phyloP scores from a whole-genome alignment of 805 yeast genomes.

The Saccharomyces eubayanus region DNA sequence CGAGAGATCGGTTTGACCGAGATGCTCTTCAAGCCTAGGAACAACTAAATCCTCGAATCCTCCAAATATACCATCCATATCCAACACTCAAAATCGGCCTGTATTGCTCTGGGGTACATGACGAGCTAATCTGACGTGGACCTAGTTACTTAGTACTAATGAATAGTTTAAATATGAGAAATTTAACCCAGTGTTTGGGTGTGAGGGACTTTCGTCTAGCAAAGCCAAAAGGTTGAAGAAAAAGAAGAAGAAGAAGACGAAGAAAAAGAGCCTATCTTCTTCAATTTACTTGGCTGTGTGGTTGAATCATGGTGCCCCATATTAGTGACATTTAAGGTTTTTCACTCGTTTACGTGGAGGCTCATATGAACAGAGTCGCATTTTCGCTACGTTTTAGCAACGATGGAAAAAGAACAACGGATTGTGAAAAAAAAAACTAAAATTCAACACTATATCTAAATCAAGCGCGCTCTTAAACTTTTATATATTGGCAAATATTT shows the following conservation, averaged over 20 bases:
- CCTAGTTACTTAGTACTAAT: background rate
- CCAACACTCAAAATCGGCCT: background rate
- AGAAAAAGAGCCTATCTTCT: background rate
- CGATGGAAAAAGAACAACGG: background rate
- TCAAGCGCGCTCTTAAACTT: background rate
- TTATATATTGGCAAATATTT: background rate
- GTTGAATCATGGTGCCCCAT: background rate
- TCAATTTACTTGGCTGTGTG: background rate
- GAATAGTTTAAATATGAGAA: background rate
- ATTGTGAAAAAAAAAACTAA: background rate
- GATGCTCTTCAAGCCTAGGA: slow-evolving; percentile 20
- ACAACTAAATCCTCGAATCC: slow-evolving; percentile 11
- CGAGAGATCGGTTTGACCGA: slow-evolving; percentile 33
- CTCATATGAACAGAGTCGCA: background rate
- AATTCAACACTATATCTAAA: background rate
- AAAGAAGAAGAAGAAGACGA: background rate
- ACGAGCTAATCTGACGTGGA: background rate
- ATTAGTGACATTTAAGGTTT: background rate
- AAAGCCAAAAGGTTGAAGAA: background rate
- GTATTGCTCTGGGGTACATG: background rate
- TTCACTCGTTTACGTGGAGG: background rate
- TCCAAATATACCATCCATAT: slow-evolving; percentile 13
- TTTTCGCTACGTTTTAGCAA: background rate
- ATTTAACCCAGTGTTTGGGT: background rate
- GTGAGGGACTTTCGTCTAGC: background rate